These are phyloP conservation scores for Silene coronaria DNA, from an alignment of 179 eudicot species.

Conservation along the genomic window DNA sequence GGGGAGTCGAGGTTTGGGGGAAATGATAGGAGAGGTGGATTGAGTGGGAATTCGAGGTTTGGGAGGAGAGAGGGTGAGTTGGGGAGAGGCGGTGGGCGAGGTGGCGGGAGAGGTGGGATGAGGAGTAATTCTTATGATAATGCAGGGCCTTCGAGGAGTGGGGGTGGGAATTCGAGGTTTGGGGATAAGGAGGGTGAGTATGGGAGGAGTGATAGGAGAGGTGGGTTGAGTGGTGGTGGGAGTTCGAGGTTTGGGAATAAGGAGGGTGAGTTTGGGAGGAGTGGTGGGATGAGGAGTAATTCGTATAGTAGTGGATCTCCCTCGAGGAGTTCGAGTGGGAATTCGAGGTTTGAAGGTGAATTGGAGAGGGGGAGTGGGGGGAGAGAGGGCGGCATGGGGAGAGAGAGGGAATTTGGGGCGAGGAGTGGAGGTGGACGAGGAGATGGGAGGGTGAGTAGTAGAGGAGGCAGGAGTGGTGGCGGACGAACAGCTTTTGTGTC, in stretches of 20 bases:
- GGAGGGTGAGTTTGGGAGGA: background rate
- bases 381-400: background rate
- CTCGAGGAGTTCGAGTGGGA: background rate
- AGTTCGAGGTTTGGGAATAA: background rate
- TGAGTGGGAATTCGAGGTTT: background rate
- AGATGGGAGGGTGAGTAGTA: slow-evolving; percentile 23
- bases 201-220: background rate
- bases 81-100: background rate
- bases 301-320: background rate
- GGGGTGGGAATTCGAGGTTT: slow-evolving; percentile 2
- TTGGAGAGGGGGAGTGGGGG: slow-evolving; percentile 17
- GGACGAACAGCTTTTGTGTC: slow-evolving; percentile 22
- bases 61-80: background rate
- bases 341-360: slow-evolving; percentile 18
- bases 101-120: background rate
- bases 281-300: background rate
- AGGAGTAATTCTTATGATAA: slow-evolving; percentile 1
- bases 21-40: background rate
- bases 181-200: background rate
- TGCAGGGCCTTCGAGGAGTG: background rate
- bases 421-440: slow-evolving; percentile 8
- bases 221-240: too few relatives aligned
- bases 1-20: slow-evolving; percentile 16
- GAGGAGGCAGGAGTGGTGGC: slow-evolving; percentile 22
- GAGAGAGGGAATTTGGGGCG: slow-evolving; percentile 11